Base-by-base conservation (phyloP, 495 filamentous ascomycete genomes). In the Hyaloscypha variabilis region DNA sequence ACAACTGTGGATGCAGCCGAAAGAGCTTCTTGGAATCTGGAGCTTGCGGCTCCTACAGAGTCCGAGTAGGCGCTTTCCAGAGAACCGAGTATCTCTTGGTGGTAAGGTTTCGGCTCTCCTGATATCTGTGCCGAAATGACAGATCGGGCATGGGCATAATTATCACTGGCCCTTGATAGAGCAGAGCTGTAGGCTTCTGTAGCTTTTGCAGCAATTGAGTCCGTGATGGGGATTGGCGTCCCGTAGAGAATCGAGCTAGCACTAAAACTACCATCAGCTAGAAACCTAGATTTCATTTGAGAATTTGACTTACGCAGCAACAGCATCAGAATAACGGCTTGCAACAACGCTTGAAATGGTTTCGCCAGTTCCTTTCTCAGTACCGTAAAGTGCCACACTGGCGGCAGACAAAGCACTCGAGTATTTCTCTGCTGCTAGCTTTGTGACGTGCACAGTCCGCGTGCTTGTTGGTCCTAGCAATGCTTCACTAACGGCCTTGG, bases 41-140 rank as follows among this genome's bases (percentile, higher is more conserved):
- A 79, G 68, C 82, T 88, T 10, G 88, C 90, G 17, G 85, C 83
- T 1, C 80, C 81, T 59, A 90, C 71, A 4, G 89, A 85, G 26
- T 82, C 83, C 30, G 88, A 89, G 73, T 92, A 93, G 8, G 84
- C 90, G 11, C 78, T 81, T 26, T 90, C 88, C 39, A 91, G 82
- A 0, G 89, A 90, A 24, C 87, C 81, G 2, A 91, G 77, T 77
- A 91, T 81, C 60, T 88, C 75, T 63, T 82, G 59, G 63, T 91
- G 86, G 17, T 79, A 77, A 14, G 86, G 83, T 46, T 88, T 86
- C 58, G 82, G 75, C 23, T 85, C 84, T 29, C 89, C 88, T n/a
- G 84, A 82, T 54, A 93, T 80, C 69, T 91, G 84, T 13, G 79
- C 83, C 2, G 87, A 88, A 2, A 88, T 77, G n/a, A 83, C 80